Evolutionary conservation across 495 filamentous ascomycete genomes (phyloP), one percentile per base, ranked within the genome.

Genomic region (Talaromyces nanjingensis): DNA sequence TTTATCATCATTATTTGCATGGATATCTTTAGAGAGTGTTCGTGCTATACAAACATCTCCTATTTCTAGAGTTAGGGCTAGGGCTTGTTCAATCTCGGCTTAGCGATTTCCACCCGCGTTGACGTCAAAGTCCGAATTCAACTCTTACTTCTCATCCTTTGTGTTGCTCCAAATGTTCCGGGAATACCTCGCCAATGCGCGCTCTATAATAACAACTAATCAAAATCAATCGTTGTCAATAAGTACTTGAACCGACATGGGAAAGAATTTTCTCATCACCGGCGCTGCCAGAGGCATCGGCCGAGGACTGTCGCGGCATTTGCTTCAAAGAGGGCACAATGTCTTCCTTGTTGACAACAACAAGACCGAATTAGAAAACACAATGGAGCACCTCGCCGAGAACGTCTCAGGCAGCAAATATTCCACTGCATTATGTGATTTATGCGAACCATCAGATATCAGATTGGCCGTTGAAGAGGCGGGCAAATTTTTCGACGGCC

Each of bases 261-360:
- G 37, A 27, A 63, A 63, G 59, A 72, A 68, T 53, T 63, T 72
- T 29, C 42, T 74, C 61, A 64, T 74, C 25, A 66, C 66, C 7
- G 73, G 73, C 54, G 72, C 64, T 22, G 70, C 68, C 31, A 68
- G 69, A 25, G 72, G 73, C 27, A 75, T 75, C 45, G 70, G 72
- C 14, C 70, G 73, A 9, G 64, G 66, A 4, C 34, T 76, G 3
- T 59, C 63, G 29, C 66, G 69, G 8, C 63, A 63, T 6, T 67
- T 73, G 58, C 65, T 73, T 16, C 57, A 70, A 64, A 25, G 39
- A 25, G 71, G 72, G 25, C 66, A 76, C 61, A 59, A 58, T 11
- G 71, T 76, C 37, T 72, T 65, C 59, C 65, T 75, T 37, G 42
- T 75, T 54, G 73, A 75, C 61, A 67, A 72, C 63, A 64, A 73